These are phyloP conservation scores for Fusarium torulosum DNA, from an alignment of 2,329 filamentous ascomycete genomes.

Conservation along the genomic window DNA sequence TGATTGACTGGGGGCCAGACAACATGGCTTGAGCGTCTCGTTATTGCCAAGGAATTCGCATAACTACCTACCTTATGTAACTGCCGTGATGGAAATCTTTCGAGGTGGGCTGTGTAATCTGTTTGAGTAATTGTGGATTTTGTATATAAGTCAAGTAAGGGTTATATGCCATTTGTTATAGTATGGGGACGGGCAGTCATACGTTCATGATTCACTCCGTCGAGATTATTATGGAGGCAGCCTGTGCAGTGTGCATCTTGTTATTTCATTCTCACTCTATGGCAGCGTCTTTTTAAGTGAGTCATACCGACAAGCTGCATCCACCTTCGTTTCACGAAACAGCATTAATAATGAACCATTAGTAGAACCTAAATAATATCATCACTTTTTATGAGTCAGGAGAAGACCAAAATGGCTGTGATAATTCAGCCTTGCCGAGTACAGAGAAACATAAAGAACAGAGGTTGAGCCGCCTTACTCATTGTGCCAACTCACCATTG, in stretches of 20 bases:
- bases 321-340: neutral
- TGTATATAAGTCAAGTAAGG: too few relatives aligned
- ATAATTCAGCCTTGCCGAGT: neutral
- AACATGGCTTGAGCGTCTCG: conserved; percentile 1
- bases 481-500: neutral
- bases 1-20: conserved; percentile 62
- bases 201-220: too few relatives aligned
- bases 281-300: neutral
- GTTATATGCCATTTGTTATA: too few relatives aligned
- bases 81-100: too few relatives aligned
- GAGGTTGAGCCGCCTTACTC: neutral
- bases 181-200: too few relatives aligned
- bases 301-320: conserved; percentile 10
- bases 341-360: neutral
- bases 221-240: too few relatives aligned
- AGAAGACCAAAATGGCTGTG: neutral
- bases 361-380: neutral
- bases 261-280: neutral
- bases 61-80: too few relatives aligned
- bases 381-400: conserved; percentile 11
- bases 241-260: neutral
- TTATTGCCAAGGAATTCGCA: too few relatives aligned
- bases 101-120: too few relatives aligned
- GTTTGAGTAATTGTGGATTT: too few relatives aligned
- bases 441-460: conserved; percentile 3